A percentile compares a stretch with the other conserved stretches of the same genome.
Evolutionary conservation across 192 early-diverging fungal genomes (phyloP).

Genomic region (Martensiomyces pterosporus): DNA sequence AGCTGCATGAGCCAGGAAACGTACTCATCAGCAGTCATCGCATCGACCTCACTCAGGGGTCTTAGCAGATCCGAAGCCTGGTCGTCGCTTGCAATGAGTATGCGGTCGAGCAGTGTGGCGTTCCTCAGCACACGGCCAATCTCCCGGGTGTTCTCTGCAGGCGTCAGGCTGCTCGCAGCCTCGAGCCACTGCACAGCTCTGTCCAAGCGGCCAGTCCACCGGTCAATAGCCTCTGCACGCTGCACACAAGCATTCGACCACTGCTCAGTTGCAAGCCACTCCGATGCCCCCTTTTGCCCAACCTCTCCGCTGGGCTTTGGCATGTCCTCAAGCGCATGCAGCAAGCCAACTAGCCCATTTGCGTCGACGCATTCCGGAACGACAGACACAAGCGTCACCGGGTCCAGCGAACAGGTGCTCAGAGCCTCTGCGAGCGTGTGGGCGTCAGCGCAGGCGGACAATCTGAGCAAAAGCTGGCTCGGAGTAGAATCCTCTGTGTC

Average conservation of each 20-base stretch:
- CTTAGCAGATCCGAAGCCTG: background rate
- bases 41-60: conserved; percentile 10
- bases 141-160: background rate
- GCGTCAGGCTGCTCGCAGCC: conserved; percentile 1
- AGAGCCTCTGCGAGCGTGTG: conserved; percentile 3
- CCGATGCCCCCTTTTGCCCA: background rate
- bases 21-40: conserved; percentile 3
- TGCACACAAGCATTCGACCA: conserved; percentile 8
- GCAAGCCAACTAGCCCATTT: conserved; percentile 5
- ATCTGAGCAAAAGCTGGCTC: conserved; percentile 10
- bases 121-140: conserved; percentile 3
- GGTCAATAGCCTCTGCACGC: conserved; percentile 25
- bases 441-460: conserved; percentile 8
- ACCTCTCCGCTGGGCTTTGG: background rate
- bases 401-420: conserved; percentile 3
- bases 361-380: conserved; percentile 27
- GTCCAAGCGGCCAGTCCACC: conserved; percentile 27
- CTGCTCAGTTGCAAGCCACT: background rate
- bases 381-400: conserved; percentile 8
- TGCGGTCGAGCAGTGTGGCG: conserved; percentile 1
- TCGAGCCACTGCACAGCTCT: conserved; percentile 24
- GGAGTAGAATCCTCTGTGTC: no score
- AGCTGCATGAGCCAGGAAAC: conserved; percentile 5
- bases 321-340: background rate
- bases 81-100: background rate